phyloP scores from a whole-genome alignment of 306 rosid genomes.

The Geum urbanum region DNA sequence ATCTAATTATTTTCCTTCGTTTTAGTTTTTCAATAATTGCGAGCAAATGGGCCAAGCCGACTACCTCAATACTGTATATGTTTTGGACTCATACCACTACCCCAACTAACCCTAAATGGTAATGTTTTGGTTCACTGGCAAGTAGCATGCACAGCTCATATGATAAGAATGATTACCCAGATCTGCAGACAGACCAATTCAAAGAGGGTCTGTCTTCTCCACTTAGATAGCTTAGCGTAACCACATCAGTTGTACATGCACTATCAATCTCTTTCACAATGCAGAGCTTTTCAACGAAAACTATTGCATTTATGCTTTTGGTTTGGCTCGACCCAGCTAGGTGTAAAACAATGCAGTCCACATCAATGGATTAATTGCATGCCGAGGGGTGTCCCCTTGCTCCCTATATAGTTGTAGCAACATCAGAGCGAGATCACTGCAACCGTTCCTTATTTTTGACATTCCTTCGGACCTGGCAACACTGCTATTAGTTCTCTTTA shows the following conservation, averaged over 20 bases:
- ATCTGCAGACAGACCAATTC: not conserved
- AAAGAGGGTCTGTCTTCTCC: not conserved
- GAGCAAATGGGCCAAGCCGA: conserved; percentile 30
- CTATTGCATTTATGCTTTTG: conserved; percentile 1
- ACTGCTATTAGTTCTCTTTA: not conserved
- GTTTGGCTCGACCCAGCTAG: not conserved
- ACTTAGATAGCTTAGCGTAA: conserved; percentile 5
- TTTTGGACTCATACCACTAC: conserved; percentile 24
- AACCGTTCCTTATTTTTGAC: conserved; percentile 4
- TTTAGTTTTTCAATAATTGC: not conserved
- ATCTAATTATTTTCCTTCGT: too few species aligned
- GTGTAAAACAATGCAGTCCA: not conserved
- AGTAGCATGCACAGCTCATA: conserved; percentile 31
- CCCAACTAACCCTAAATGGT: conserved; percentile 35
- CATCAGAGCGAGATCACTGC: not conserved
- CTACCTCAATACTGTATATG: not conserved
- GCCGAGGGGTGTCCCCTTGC: not conserved
- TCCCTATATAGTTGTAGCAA: conserved; percentile 35
- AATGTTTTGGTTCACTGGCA: conserved; percentile 25
- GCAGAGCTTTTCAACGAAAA: conserved; percentile 10
- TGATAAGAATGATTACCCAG: not conserved
- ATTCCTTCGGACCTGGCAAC: not conserved
- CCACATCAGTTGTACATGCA: not conserved
- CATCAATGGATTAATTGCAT: not conserved
- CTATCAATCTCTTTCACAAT: conserved; percentile 26